Evolutionary conservation across 75 land plant species (phyloP).

Genomic region (Isoetes taiwanensis): DNA sequence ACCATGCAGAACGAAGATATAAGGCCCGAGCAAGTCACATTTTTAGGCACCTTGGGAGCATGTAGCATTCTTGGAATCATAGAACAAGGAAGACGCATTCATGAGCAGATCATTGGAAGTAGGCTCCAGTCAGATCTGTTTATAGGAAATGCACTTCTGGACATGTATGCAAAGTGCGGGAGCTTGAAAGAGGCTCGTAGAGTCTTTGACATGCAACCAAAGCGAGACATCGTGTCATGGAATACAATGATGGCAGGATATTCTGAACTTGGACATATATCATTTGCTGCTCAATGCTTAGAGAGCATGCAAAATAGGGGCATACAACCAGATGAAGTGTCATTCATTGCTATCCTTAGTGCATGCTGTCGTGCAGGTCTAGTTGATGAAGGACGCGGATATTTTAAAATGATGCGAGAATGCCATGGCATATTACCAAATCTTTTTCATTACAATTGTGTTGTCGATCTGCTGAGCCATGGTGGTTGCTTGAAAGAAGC

Average conservation of each 20-base stretch:
- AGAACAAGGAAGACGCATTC: conserved; percentile 11
- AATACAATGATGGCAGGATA: conserved; percentile 29
- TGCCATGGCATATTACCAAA: conserved; percentile 23
- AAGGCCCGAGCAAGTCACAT: too few species aligned
- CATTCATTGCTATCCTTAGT: conserved; percentile 47
- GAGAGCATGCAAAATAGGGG: conserved; percentile 34
- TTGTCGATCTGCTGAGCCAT: conserved; percentile 51
- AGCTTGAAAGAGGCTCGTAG: conserved; percentile 13
- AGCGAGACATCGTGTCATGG: conserved; percentile 19
- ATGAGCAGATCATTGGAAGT: conserved; percentile 18
- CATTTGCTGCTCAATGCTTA: conserved; percentile 17
- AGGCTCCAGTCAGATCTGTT: conserved; percentile 26
- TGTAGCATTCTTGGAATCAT: background rate
- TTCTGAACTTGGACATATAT: conserved; percentile 14
- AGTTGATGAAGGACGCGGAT: conserved; percentile 33
- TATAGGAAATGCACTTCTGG: conserved; percentile 28
- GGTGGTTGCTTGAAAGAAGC: conserved; percentile 37
- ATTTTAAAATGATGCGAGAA: conserved; percentile 27
- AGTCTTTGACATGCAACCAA: conserved; percentile 7
- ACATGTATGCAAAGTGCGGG: conserved; percentile 31
- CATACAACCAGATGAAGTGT: conserved; percentile 38
- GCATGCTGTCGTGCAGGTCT: conserved; percentile 52
- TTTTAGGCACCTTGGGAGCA: background rate
- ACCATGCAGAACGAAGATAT: too few species aligned
- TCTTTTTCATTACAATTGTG: conserved; percentile 44